Percentiles rank a stretch among this genome's conserved stretches.
Conservation (phyloP, 2,329 filamentous ascomycete species). For the Aureobasidium lini region DNA sequence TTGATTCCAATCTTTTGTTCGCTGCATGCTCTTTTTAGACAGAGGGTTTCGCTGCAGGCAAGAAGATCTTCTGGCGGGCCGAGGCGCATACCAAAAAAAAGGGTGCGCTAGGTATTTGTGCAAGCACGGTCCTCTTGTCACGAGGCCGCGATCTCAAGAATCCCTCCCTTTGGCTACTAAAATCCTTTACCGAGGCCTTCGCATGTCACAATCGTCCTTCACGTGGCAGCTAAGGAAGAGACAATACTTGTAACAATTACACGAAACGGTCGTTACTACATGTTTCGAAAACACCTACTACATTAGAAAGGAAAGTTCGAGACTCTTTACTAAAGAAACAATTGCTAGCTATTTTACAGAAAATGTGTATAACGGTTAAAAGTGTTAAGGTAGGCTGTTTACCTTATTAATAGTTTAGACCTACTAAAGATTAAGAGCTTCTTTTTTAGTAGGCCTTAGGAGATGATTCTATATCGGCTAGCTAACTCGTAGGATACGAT, state of each 20-base stretch:
- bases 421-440: not conserved
- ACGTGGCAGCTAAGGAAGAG: not conserved
- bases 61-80: slow-evolving; percentile 9
- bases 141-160: not conserved
- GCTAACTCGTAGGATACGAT: not conserved
- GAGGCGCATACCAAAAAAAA: not conserved
- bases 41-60: not conserved
- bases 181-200: not conserved
- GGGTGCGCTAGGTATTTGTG: not conserved
- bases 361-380: not conserved
- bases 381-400: not conserved
- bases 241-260: not conserved
- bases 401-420: not conserved
- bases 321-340: not conserved
- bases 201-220: not conserved
- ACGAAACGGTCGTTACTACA: not conserved
- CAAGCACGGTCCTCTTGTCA: not conserved
- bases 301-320: not conserved
- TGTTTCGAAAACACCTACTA: not conserved
- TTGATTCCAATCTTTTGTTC: not conserved
- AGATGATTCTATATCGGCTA: not conserved
- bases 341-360: not conserved
- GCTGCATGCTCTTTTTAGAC: slow-evolving; percentile 1
- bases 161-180: not conserved
- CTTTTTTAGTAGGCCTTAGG: not conserved